Conservation (phyloP, 176 grass and related monocot species). For the Bromus sterilis region DNA sequence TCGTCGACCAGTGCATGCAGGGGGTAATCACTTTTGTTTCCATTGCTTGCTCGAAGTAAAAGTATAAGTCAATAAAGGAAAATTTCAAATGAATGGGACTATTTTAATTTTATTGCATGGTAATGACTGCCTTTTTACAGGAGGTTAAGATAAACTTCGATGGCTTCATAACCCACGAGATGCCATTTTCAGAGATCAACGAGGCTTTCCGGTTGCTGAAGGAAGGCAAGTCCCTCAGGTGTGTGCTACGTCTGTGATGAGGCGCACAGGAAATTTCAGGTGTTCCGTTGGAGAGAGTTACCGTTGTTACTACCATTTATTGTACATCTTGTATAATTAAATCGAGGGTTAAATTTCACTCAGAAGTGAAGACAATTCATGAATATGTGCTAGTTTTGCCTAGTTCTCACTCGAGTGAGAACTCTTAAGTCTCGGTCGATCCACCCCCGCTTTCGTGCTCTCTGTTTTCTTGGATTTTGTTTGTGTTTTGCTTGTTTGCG, state of each 20-base stretch:
- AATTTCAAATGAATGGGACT: background rate
- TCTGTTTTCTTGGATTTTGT: too few relatives aligned
- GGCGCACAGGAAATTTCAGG: too few relatives aligned
- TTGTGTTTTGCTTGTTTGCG: too few relatives aligned
- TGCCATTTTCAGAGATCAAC: conserved; percentile 78
- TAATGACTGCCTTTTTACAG: background rate
- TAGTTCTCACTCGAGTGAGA: background rate
- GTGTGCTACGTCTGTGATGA: conserved; percentile 41
- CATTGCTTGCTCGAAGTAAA: background rate
- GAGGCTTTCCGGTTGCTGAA: conserved; percentile 52
- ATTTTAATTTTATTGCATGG: background rate
- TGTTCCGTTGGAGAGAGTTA: background rate
- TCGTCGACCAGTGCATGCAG: conserved; percentile 53
- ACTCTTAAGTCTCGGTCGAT: background rate
- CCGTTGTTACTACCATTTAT: background rate
- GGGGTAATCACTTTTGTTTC: conserved; percentile 5
- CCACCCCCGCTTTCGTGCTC: too few relatives aligned
- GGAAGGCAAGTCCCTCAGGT: conserved; percentile 68
- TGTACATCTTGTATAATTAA: background rate
- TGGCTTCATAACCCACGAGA: conserved; percentile 78
- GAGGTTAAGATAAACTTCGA: conserved; percentile 55
- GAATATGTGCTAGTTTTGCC: too few relatives aligned
- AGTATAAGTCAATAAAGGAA: too few relatives aligned
- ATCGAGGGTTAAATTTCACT: background rate
- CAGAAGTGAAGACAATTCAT: background rate